phyloP scores from a whole-genome alignment of 202 grass and related monocot species.

The Schoenoplectus tabernaemontani region DNA sequence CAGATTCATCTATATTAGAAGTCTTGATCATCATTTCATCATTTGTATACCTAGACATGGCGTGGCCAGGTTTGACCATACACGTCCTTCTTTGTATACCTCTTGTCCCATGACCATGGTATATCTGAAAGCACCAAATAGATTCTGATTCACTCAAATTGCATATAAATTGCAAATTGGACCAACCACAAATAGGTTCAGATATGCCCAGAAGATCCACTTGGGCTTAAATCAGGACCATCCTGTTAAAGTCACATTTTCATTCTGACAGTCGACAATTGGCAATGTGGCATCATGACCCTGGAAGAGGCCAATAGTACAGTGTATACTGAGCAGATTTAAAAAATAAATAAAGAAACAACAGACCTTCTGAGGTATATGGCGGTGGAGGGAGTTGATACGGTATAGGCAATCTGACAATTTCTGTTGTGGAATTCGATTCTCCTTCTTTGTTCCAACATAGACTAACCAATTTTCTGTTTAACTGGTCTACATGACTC shows the following conservation, averaged over 20 bases:
- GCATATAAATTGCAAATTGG: background rate
- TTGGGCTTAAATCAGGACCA: background rate
- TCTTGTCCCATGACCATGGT: constrained; percentile 84
- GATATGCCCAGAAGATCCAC: background rate
- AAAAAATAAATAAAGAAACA: background rate
- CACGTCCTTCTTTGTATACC: constrained; percentile 76
- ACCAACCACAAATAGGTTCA: background rate
- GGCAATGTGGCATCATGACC: background rate
- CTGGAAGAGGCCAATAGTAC: background rate
- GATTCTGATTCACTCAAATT: background rate
- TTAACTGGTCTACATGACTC: constrained; percentile 18
- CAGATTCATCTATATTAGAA: background rate
- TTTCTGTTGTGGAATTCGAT: constrained; percentile 19
- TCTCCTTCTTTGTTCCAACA: constrained; percentile 46
- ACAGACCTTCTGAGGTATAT: constrained; percentile 49
- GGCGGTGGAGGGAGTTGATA: constrained; percentile 72
- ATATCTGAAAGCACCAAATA: constrained; percentile 41
- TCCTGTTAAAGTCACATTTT: background rate
- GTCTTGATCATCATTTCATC: background rate
- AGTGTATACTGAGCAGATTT: background rate
- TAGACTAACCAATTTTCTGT: constrained; percentile 58
- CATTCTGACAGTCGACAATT: background rate
- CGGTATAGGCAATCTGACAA: constrained; percentile 67
- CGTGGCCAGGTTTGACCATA: constrained; percentile 70
- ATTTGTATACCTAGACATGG: constrained; percentile 33